phyloP scores from a whole-genome alignment of 2,329 filamentous ascomycete species.

The Dactylonectria macrodidyma region DNA sequence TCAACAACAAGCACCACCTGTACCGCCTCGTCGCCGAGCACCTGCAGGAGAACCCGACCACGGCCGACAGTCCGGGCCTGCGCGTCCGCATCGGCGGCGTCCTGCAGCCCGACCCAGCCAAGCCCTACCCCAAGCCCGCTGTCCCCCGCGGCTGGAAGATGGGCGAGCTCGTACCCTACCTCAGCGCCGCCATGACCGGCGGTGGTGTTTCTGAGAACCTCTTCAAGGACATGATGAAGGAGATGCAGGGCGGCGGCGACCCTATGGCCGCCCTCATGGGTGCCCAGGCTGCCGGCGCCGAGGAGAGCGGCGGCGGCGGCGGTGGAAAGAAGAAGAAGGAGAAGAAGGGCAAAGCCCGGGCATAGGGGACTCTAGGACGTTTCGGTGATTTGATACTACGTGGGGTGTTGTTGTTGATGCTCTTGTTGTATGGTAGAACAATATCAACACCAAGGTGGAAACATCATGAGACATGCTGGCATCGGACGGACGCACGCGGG shows the following conservation, averaged over 20 bases:
- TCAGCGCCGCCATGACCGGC: constrained; percentile 90
- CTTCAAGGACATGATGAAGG: constrained; percentile 96
- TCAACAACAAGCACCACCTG: constrained; percentile 89
- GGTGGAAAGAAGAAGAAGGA: constrained; percentile 58
- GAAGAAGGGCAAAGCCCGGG: constrained; percentile 63
- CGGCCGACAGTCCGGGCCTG: constrained; percentile 76
- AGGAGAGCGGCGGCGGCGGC: constrained; percentile 38
- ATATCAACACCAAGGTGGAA: background rate
- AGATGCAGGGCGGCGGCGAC: constrained; percentile 77
- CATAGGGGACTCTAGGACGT: constrained; percentile 36
- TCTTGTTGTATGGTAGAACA: background rate
- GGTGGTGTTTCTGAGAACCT: constrained; percentile 96
- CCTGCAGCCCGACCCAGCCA: constrained; percentile 72
- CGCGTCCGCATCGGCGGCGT: constrained; percentile 81
- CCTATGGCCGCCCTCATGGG: constrained; percentile 62
- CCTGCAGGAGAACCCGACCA: constrained; percentile 84
- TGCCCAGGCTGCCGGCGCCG: constrained; percentile 50
- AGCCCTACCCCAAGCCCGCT: constrained; percentile 79
- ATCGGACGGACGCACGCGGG: constrained; percentile 1
- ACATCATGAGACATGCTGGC: background rate
- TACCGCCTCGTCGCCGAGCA: constrained; percentile 85
- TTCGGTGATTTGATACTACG: background rate
- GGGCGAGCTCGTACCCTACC: constrained; percentile 84
- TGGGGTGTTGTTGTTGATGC: background rate
- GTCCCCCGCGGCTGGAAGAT: constrained; percentile 95